Evolutionary conservation across 2,329 filamentous ascomycete species (phyloP).

Genomic region (Aspergillus floridensis): DNA sequence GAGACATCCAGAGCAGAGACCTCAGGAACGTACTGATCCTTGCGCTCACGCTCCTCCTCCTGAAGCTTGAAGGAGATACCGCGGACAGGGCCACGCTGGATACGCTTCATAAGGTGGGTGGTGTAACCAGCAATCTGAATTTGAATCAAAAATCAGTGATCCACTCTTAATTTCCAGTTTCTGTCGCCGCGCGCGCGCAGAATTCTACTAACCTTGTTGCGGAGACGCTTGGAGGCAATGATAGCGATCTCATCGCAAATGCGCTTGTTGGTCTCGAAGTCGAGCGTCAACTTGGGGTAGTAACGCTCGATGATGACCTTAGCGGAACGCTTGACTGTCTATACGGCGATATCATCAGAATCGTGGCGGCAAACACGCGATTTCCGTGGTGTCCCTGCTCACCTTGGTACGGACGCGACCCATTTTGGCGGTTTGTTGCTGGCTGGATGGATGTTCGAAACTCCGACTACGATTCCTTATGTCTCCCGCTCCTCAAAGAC

Average conservation of each 20-base stretch:
- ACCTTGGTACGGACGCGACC: slow-evolving; percentile 51
- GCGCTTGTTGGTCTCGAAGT: slow-evolving; percentile 99
- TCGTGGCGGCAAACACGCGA: neutral
- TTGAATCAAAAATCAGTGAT: neutral
- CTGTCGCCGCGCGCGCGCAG: neutral
- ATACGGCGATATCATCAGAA: slow-evolving; percentile 8
- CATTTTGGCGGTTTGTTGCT: slow-evolving; percentile 46
- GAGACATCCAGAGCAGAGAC: slow-evolving; percentile 97
- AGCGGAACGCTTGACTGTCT: slow-evolving; percentile 80
- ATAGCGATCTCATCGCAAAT: slow-evolving; percentile 99
- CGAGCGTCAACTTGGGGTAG: slow-evolving; percentile 96
- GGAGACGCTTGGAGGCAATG: slow-evolving; percentile 96
- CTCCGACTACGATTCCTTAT: neutral
- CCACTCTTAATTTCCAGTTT: neutral
- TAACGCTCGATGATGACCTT: slow-evolving; percentile 99
- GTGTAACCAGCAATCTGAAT: slow-evolving; percentile 92
- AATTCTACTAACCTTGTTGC: slow-evolving; percentile 83
- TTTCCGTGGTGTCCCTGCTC: slow-evolving; percentile 10
- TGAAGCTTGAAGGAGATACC: slow-evolving; percentile 99
- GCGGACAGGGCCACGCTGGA: slow-evolving; percentile 97
- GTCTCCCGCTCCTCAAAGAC: neutral
- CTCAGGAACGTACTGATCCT: slow-evolving; percentile 99
- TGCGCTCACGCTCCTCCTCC: slow-evolving; percentile 99
- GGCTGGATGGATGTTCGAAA: slow-evolving; percentile 33
- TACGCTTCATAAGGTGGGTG: slow-evolving; percentile 99